Base-by-base conservation (phyloP, 1,284 basidiomycete species). In the Ceratobasidium sp. region DNA sequence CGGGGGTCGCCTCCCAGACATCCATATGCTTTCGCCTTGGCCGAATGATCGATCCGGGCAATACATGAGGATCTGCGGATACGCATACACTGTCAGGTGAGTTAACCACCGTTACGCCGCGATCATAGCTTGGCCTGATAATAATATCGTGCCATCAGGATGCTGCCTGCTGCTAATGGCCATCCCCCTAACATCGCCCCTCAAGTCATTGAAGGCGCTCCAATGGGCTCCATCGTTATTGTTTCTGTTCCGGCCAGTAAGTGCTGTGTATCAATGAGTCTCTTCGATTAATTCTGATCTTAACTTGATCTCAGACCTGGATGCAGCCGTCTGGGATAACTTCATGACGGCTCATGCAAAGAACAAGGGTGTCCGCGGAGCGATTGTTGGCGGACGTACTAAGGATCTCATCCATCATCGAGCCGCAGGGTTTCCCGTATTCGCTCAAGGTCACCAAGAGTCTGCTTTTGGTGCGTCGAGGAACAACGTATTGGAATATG, bases 271-370 rank as follows among this genome's bases (percentile, higher is more conserved):
- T 7, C 39, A 2, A 33, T 23, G 13, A 16, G 19, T 19, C 4
- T 2, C 1, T 21, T 21, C 11, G 9, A 30, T 6, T 1, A 19
- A 36, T n/a, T 25, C 29, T 30, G 16, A 11, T 1, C 14, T 13
- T 5, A 5, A 7, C 4, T 44, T 33, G 33, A 36, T 11, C 36
- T 36, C 44, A 93, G 90, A 86, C 71, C 80, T 82, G 52, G 90
- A 89, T 76, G 93, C 89, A 72, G 93, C 93, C 0, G 89, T 93
- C 0, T 95, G 94, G 90, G 94, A 93, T 7, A 94, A 93, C 2
- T 82, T 95, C 36, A 93, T 96, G 91, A 89, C 91, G 0, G 88
- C 90, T 0, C 88, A 92, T n/a, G 91, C 93, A 0, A 84, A 87
- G 74, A 80, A 84, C 13, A 84, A 87, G 47, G 83, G 83, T 23